Evolutionary conservation across 306 rosid species (phyloP).

Genomic region (Acmispon strigosus): DNA sequence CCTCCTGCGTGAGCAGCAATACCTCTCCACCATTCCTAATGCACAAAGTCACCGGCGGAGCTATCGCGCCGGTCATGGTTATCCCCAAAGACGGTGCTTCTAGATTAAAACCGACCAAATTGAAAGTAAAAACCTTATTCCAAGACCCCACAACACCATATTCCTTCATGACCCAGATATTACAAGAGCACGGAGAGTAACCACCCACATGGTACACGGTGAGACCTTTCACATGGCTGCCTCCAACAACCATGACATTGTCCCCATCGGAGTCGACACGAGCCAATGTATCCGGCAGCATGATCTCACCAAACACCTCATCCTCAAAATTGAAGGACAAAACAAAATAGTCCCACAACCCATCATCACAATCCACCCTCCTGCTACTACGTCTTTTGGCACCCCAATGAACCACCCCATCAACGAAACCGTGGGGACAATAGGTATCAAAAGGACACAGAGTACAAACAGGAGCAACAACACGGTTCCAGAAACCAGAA

Average conservation of each 20-base stretch:
- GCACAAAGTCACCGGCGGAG: not conserved
- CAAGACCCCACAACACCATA: constrained; percentile 26
- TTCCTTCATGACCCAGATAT: constrained; percentile 33
- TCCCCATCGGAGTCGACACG: not conserved
- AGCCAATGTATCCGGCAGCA: constrained; percentile 8
- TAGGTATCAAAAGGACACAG: not conserved
- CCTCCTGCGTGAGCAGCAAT: constrained; percentile 15
- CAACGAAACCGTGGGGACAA: not conserved
- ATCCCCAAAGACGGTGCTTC: constrained; percentile 1
- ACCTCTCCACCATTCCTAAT: constrained; percentile 7
- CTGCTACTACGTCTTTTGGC: not conserved
- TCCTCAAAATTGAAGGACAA: constrained; percentile 7
- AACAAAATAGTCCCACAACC: constrained; percentile 12
- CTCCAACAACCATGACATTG: constrained; percentile 4
- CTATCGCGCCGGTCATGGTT: not conserved
- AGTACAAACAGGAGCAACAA: constrained; percentile 9
- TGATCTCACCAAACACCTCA: constrained; percentile 24
- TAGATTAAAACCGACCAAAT: not conserved
- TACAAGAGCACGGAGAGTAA: not conserved
- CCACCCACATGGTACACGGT: not conserved
- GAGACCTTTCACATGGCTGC: not conserved
- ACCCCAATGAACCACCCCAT: constrained; percentile 25
- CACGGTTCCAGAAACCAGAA: constrained; percentile 10
- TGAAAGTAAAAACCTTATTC: constrained; percentile 7
- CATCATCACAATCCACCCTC: not conserved